These are phyloP conservation scores for Kodamaea alishanica DNA, from an alignment of 1,139 yeast species.

Conservation along the genomic window DNA sequence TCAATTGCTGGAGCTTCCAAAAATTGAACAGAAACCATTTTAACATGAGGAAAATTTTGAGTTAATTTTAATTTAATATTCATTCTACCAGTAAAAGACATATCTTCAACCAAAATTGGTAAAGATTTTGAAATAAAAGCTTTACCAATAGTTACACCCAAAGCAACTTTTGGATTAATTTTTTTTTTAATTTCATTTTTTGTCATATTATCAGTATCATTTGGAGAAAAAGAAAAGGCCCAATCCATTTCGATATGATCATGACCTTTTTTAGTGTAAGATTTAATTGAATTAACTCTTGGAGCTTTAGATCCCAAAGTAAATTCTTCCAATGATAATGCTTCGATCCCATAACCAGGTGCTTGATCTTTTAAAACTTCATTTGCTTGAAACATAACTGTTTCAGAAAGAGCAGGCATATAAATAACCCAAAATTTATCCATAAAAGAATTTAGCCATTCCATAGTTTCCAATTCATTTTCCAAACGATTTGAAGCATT, in stretches of 20 bases:
- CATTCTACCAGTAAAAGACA: constrained; percentile 70
- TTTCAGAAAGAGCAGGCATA: constrained; percentile 81
- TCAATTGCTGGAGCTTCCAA: constrained; percentile 76
- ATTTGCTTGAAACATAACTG: constrained; percentile 65
- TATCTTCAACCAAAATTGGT: constrained; percentile 73
- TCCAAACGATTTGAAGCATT: constrained; percentile 59
- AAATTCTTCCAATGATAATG: constrained; percentile 66
- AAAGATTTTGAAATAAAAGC: constrained; percentile 71
- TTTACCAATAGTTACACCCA: constrained; percentile 76
- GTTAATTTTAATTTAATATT: constrained; percentile 61
- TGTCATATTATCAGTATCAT: constrained; percentile 80
- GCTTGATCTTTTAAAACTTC: constrained; percentile 64
- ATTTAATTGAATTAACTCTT: constrained; percentile 62
- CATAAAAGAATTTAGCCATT: constrained; percentile 73
- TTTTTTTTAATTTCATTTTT: constrained; percentile 65
- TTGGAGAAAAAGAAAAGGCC: constrained; percentile 77
- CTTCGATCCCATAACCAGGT: constrained; percentile 80
- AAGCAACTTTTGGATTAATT: constrained; percentile 72
- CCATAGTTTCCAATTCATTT: constrained; percentile 64
- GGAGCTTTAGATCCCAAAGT: constrained; percentile 81
- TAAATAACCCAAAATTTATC: constrained; percentile 82
- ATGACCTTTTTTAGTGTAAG: constrained; percentile 64
- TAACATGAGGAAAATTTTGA: constrained; percentile 69
- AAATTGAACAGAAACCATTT: constrained; percentile 64
- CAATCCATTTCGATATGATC: constrained; percentile 78